These are phyloP conservation scores for Sanghuangporus baumii DNA, from an alignment of 1,284 basidiomycete genomes.

Conservation along the genomic window DNA sequence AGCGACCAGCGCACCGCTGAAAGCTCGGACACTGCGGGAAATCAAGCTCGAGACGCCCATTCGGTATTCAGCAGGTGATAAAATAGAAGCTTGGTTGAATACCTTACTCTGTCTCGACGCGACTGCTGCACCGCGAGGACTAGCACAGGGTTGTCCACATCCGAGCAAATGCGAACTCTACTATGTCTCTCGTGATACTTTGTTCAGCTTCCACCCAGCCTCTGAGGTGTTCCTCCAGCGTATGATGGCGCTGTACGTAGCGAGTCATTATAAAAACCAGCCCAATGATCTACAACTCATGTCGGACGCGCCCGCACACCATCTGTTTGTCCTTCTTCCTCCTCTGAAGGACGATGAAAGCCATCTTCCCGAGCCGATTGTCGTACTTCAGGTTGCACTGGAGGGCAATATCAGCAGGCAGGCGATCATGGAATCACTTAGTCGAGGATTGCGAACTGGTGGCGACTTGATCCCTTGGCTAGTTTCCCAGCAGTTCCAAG, in stretches of 20 bases:
- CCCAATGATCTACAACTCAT: constrained; percentile 97
- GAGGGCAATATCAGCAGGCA: constrained; percentile 92
- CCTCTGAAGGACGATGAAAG: constrained; percentile 85
- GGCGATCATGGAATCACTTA: constrained; percentile 82
- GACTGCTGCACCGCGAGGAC: constrained; percentile 59
- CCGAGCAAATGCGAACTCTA: constrained; percentile 93
- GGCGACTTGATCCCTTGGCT: constrained; percentile 99
- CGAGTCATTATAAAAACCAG: constrained; percentile 98
- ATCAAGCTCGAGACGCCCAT: constrained; percentile 96
- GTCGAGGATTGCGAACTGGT: constrained; percentile 74
- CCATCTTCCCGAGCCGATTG: constrained; percentile 87
- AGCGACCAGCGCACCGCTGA: constrained; percentile 49
- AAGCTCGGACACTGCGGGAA: constrained; percentile 81
- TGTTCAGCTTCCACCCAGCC: constrained; percentile 97
- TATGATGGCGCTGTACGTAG: constrained; percentile 98
- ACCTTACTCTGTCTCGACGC: constrained; percentile 89
- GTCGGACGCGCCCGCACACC: constrained; percentile 95
- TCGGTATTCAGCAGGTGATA: constrained; percentile 84
- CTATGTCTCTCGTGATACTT: constrained; percentile 93
- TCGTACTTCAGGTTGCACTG: constrained; percentile 92
- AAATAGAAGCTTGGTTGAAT: constrained; percentile 95
- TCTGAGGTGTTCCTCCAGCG: constrained; percentile 96
- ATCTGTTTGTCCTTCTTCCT: constrained; percentile 92
- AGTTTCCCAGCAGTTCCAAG: constrained; percentile 94
- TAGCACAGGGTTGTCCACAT: constrained; percentile 83